Evolutionary conservation across 805 yeast genomes (phyloP), one percentile per base, ranked within the genome.

Genomic region (Debaryomyces hansenii): DNA sequence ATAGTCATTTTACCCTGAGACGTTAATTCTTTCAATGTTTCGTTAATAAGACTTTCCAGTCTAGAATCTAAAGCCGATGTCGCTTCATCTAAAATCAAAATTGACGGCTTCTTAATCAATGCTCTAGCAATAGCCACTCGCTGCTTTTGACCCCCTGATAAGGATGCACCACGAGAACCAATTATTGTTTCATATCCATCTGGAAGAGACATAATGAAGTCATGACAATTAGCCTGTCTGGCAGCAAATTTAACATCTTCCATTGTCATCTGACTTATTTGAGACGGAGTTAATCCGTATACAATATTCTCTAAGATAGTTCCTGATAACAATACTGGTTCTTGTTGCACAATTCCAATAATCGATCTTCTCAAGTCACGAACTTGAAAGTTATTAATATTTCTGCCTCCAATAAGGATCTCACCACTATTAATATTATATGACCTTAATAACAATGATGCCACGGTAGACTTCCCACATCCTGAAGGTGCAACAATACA

Each of bases 71-170:
- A 64, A 1, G 87, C 86, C 3, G 85, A 80, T 0, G 87, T 82
- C 5, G 87, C 87, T 57, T 85, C 91, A 55, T 85, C 91, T 45
- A 85, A 67, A 4, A 85, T 74, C 53, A 85, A 66, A 16, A 85
- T 72, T 39, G 78, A 70, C 6, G 91, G 91, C 47, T 79, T 74
- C 49, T 86, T 82, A 46, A 85, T 79, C 49, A 85, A 67, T 1
- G 89, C 88, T 51, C 91, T 69, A 0, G 91, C 91, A 63, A 85
- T 83, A 6, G 90, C 90, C 36, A 85, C 71, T 54, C 90, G 75
- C 66, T 85, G 91, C 60, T 85, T 84, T 62, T 85, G 91, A 10
- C 91, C 91, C 33, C 90, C 91, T 4, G 87, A 82, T 18, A 85
- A 61, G 21, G 80, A 66, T 1, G 82, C 74, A 0, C 86, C 86